phyloP scores from a whole-genome alignment of 768 basidiomycete genomes.

The Gloeophyllum trabeum region DNA sequence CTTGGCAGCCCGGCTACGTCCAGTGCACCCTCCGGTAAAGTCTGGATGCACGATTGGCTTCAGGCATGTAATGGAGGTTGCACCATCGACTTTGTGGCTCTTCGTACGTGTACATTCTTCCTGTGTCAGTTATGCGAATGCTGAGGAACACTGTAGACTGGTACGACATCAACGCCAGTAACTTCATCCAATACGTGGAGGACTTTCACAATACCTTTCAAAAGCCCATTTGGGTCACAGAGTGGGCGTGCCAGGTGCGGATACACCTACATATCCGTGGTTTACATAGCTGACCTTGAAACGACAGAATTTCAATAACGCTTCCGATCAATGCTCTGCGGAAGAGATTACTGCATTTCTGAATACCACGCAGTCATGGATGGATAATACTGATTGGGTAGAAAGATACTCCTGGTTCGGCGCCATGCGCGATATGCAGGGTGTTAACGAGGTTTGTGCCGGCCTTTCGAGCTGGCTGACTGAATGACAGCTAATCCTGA shows the following conservation, averaged over 20 bases:
- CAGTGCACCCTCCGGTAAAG: slow-evolving; percentile 38
- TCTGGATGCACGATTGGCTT: slow-evolving; percentile 43
- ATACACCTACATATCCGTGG: no score
- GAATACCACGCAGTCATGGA: slow-evolving; percentile 38
- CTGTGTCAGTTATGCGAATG: no score
- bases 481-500: neutral
- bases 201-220: slow-evolving; percentile 43
- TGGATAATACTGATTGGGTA: slow-evolving; percentile 40
- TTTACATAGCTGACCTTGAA: no score
- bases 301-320: no score
- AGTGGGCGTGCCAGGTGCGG: slow-evolving; percentile 44
- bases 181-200: slow-evolving; percentile 37
- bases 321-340: slow-evolving; percentile 29
- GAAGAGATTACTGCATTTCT: slow-evolving; percentile 35
- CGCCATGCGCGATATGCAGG: slow-evolving; percentile 36
- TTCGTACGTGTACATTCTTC: slow-evolving; percentile 25
- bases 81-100: slow-evolving; percentile 44
- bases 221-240: slow-evolving; percentile 46
- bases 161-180: slow-evolving; percentile 45
- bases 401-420: slow-evolving; percentile 58
- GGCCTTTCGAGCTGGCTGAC: neutral
- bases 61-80: slow-evolving; percentile 36
- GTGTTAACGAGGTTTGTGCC: slow-evolving; percentile 31
- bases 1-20: slow-evolving; percentile 45
- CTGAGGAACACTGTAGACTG: slow-evolving; percentile 20